These are phyloP conservation scores for Ordospora colligata DNA, from an alignment of 371 early-diverging fungal species.

Conservation along the genomic window DNA sequence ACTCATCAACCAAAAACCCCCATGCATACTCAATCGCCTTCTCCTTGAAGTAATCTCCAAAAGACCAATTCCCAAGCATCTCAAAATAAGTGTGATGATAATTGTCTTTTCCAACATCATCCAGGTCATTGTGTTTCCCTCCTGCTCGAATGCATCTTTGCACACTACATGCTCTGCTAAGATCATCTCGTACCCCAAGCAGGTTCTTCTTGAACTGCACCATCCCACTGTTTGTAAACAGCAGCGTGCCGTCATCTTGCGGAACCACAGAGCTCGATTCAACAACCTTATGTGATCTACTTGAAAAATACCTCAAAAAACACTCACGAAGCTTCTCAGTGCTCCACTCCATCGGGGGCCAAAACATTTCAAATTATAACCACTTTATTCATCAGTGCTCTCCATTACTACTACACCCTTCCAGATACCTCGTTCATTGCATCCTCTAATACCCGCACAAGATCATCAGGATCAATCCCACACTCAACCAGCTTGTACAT, in stretches of 20 bases:
- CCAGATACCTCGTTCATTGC: conserved; percentile 11
- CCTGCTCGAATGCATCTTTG: conserved; percentile 65
- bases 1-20: conserved; percentile 81
- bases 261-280: conserved; percentile 85
- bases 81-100: conserved; percentile 99
- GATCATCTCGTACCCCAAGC: conserved; percentile 76
- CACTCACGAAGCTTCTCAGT: conserved; percentile 61
- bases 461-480: conserved; percentile 16
- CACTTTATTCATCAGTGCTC: not conserved
- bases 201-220: conserved; percentile 97
- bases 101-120: conserved; percentile 97
- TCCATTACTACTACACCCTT: not conserved
- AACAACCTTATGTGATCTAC: conserved; percentile 70
- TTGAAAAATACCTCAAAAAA: conserved; percentile 78
- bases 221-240: conserved; percentile 99
- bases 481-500: conserved; percentile 32
- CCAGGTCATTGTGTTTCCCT: conserved; percentile 99
- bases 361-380: conserved; percentile 6
- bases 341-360: conserved; percentile 28
- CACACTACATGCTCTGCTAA: conserved; percentile 84
- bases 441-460: not conserved
- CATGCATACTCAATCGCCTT: conserved; percentile 82
- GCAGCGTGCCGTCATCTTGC: conserved; percentile 84
- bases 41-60: conserved; percentile 97
- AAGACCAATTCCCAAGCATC: conserved; percentile 99